Evolutionary conservation across 768 basidiomycete species (phyloP), one percentile per base, ranked within the genome.

Genomic region (Royoungia palumana): DNA sequence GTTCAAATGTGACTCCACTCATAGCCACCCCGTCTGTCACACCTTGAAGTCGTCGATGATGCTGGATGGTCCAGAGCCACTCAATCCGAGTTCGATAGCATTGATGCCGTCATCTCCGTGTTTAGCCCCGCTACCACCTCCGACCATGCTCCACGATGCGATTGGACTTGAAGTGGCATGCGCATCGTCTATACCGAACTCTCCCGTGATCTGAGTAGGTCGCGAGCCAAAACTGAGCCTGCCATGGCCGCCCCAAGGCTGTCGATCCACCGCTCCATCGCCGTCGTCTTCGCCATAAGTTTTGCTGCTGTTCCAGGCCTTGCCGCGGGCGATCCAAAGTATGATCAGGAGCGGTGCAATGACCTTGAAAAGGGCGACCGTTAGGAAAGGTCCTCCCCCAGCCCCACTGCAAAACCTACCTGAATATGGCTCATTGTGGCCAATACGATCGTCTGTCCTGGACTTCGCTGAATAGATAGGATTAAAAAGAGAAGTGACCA

Each of bases 331-430:
- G 20, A 52, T 49, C 57, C 62, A 53, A 35, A 65, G 54, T 6
- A 65, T 59, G 28, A 65, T 63, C 52, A 65, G 32, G 24, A 65
- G 40, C 2, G 62, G 57, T 5, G 62, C 57, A 8, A 63, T 65
- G 11, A 59, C 63, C 62, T 63, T 9, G 13, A 6, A 19, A 13
- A 1, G 3, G 13, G 32, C 19, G 25, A 14, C 14, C 11, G 34
- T 51, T 32, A 42, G 16, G 32, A 58, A n/a, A 1, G n/a, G 32
- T 37, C 28, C 16, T 28, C 5, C 25, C 32, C 17, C 5, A 13
- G 16, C 13, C 17, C 4, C 13, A 21, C 5, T 13, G 1, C 0
- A 11, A 1, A 9, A 9, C 60, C 24, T 28, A 65, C 62, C 51
- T 63, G 63, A 19, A 65, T 41, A 4, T 60, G 53, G 27, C 41